Evolutionary conservation across 2,329 filamentous ascomycete genomes (phyloP).

Genomic region (Apiospora phragmitis): DNA sequence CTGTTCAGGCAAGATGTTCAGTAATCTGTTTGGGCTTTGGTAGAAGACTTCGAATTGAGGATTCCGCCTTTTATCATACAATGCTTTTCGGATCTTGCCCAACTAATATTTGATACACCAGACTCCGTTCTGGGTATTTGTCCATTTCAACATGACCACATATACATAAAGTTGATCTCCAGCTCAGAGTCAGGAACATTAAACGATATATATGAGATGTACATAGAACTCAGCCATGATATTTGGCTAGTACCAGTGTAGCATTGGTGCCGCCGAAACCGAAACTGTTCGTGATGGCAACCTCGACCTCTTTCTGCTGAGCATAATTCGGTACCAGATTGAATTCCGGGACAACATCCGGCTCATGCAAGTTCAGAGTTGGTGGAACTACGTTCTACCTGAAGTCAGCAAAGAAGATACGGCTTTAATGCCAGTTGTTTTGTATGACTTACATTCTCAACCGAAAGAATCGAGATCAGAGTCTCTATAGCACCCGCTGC

Average conservation of each 20-base stretch:
- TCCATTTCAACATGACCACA: background rate
- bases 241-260: conserved; percentile 72
- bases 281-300: conserved; percentile 92
- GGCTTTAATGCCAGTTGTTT: background rate
- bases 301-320: conserved; percentile 69
- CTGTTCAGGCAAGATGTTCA: background rate
- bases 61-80: too few species aligned
- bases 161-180: background rate
- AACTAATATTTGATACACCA: background rate
- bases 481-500: conserved; percentile 91
- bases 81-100: background rate
- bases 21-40: background rate
- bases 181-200: background rate
- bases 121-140: background rate
- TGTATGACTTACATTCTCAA: conserved; percentile 66
- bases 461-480: conserved; percentile 77
- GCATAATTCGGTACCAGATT: conserved; percentile 79
- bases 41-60: too few species aligned
- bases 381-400: conserved; percentile 75
- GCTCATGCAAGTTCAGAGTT: conserved; percentile 76
- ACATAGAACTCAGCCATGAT: background rate
- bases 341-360: conserved; percentile 70
- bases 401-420: background rate
- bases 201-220: background rate
- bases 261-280: conserved; percentile 98